Evolutionary conservation across 805 yeast species (phyloP), one percentile per base, ranked within the genome.

Genomic region (Candida alai): DNA sequence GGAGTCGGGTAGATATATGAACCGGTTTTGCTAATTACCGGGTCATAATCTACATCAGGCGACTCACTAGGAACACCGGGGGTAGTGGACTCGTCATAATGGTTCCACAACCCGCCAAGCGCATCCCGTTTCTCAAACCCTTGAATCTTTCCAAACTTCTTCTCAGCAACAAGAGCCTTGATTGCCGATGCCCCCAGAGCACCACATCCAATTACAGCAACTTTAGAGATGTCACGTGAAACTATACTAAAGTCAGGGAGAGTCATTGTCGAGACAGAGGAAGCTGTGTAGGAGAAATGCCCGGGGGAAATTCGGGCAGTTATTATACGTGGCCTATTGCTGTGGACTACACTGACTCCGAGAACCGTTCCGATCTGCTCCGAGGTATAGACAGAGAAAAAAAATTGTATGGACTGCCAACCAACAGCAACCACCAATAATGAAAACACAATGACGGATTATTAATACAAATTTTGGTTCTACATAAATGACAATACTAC

Each of bases 51-150:
- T 24, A 44, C 31, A 18, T 40, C 42, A 12, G 58, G 53, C 20
- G 47, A 40, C 23, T 44, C 47, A 22, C 54, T 44, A 1, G 52
- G 45, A 4, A 52, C 42, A 12, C 42, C 24, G 4, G 13, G 5
- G 24, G 43, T 42, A 15, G 33, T 40, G 14, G 48, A 49, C 24
- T 42, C 46, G 32, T 48, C 62, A 32, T 62, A 65, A 48, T 74
- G 80, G 49, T 76, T 73, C 94, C 94, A 84, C 8, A 84, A 60
- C 0, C 94, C 94, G n/a, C 93, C 93, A n/a, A 70, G 53, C 13
- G 53, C 54, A 4, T 58, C 40, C 40, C 81, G 68, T 31, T 70
- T 64, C 40, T 83, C 93, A 49, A 68, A 80, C 3, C 79, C 65
- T 16, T 68, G 70, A 28, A 82, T 62, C 28, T 54, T 16, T 6